These are phyloP conservation scores for Boletus eberwhitei DNA, from an alignment of 768 basidiomycete species.

Conservation along the genomic window DNA sequence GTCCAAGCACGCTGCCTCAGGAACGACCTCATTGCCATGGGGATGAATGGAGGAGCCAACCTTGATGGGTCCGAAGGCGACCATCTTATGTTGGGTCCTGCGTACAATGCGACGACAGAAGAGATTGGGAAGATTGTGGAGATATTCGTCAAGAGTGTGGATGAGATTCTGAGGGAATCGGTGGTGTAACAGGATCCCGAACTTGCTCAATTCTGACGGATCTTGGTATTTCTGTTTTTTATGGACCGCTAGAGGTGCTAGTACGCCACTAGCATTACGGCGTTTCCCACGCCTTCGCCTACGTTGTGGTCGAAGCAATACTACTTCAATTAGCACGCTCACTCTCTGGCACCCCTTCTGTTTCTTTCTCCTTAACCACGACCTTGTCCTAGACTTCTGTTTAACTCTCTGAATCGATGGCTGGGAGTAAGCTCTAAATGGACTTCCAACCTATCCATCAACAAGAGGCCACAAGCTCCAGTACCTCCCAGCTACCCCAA, in stretches of 20 bases:
- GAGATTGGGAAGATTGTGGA: slow-evolving; percentile 69
- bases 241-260: background rate
- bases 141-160: slow-evolving; percentile 61
- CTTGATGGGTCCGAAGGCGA: slow-evolving; percentile 72
- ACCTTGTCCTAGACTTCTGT: slow-evolving; percentile 24
- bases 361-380: slow-evolving; percentile 26
- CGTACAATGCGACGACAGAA: slow-evolving; percentile 70
- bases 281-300: slow-evolving; percentile 33
- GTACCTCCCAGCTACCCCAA: slow-evolving; percentile 42
- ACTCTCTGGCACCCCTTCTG: slow-evolving; percentile 10
- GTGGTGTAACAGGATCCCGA: slow-evolving; percentile 8
- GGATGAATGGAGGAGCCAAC: slow-evolving; percentile 65
- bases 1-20: slow-evolving; percentile 68
- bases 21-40: slow-evolving; percentile 70
- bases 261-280: slow-evolving; percentile 6
- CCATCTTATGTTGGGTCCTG: slow-evolving; percentile 71
- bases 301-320: slow-evolving; percentile 21
- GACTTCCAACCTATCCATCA: slow-evolving; percentile 76
- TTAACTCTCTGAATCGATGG: slow-evolving; percentile 60
- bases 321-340: slow-evolving; percentile 25
- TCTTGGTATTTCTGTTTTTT: background rate
- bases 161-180: slow-evolving; percentile 53
- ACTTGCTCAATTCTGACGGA: background rate
- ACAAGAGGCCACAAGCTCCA: slow-evolving; percentile 69
- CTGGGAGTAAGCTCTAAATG: slow-evolving; percentile 88